Base-by-base conservation (phyloP, 2,329 filamentous ascomycete genomes). In the Rhynchosporium secalis region DNA sequence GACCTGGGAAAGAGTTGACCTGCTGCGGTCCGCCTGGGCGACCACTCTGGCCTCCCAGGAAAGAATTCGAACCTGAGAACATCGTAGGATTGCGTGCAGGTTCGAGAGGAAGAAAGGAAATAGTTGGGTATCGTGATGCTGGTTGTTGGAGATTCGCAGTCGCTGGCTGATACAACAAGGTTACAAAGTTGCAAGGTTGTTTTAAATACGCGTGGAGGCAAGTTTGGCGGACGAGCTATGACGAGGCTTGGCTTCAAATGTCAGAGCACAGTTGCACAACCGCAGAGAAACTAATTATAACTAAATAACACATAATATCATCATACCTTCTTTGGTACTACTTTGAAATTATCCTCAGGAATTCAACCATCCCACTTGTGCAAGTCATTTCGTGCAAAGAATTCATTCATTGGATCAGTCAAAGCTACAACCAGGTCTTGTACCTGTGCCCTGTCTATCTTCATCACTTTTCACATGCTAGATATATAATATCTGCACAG, bases 51-150 rank as follows among this genome's bases (percentile, higher is more conserved):
- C 87, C 89, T 77, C 92, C 92, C 72, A 96, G 79, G 77, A 88
- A 97, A 68, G 90, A 88, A 80, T 90, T 96, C 69, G 91, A 90
- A 76, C 89, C 91, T 69, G 92, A 95, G 80, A 91, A 98, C 94
- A 97, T 97, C 78, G 73, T 74, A 10, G 58, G n/a, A 12, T 36
- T 59, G 47, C 5, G n/a, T 29, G 38, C 36, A 52, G 48, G 45
- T 56, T 31, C 40, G 54, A 60, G 54, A 54, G 9, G n/a, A 29
- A 31, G 59, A 62, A 61, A 52, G 33, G 45, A 36, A 60, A 60
- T 57, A 41, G 49, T 58, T 6, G 20, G 62, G 60, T 54, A 57
- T 15, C 2, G 51, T 54, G 43, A 33, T 10, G 12, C 4, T 33
- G 45, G 33, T 45, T 51, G 38, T 33, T 28, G 28, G 38, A 62